Conservation (phyloP, 2,329 filamentous ascomycete genomes). For the Cryphonectria naterciae region DNA sequence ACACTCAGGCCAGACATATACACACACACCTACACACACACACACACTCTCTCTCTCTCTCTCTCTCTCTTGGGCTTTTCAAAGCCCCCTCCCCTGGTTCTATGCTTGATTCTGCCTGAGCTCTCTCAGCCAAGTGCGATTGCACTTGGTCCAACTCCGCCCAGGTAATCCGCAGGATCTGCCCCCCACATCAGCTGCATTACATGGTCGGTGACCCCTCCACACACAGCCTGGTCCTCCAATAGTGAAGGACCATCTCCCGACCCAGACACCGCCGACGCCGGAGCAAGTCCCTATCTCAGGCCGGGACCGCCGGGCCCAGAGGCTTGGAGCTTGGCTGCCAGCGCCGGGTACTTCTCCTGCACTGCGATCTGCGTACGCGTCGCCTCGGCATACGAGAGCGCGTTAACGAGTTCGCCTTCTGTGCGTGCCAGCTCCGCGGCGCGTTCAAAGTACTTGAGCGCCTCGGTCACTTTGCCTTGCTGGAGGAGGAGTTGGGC, state of each 20-base stretch:
- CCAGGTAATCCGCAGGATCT: neutral
- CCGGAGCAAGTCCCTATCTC: constrained; percentile 33
- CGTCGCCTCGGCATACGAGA: constrained; percentile 96
- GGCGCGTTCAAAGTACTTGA: constrained; percentile 96
- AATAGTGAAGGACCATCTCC: neutral
- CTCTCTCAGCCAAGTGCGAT: neutral
- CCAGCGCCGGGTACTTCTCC: constrained; percentile 82
- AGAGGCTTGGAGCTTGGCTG: constrained; percentile 69
- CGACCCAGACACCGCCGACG: constrained; percentile 11
- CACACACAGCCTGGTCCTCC: neutral
- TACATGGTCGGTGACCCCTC: neutral
- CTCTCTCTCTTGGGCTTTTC: neutral
- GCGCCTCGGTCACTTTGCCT: constrained; percentile 92
- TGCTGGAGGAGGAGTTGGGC: constrained; percentile 96
- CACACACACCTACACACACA: neutral
- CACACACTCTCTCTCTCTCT: neutral
- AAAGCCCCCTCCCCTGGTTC: neutral
- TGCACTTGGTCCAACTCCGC: neutral
- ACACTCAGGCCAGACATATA: neutral
- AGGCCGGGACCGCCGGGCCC: constrained; percentile 32
- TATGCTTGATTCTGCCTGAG: neutral
- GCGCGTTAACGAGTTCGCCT: constrained; percentile 91
- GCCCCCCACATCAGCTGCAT: neutral
- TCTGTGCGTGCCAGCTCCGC: constrained; percentile 94
- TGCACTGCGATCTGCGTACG: constrained; percentile 92